Evolutionary conservation across 1,139 yeast species (phyloP).

Genomic region (Candida tropicalis): DNA sequence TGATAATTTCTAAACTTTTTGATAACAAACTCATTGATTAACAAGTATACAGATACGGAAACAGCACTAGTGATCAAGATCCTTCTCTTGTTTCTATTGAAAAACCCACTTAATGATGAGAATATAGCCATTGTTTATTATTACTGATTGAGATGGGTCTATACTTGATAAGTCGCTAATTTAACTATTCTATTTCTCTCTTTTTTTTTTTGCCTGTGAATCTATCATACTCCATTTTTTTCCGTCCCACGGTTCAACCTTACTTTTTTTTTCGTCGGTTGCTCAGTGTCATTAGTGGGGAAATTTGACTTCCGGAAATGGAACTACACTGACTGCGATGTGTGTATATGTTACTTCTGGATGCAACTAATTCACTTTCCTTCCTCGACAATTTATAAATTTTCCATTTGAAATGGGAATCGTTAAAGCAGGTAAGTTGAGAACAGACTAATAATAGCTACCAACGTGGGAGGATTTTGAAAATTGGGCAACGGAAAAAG

Average conservation of each 20-base stretch:
- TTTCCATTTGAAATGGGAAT: no score
- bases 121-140: conserved; percentile 42
- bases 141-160: not conserved
- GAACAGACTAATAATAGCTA: no score
- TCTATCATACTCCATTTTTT: conserved; percentile 3
- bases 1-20: conserved; percentile 67
- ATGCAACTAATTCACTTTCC: no score
- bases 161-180: not conserved
- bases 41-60: conserved; percentile 58
- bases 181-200: not conserved
- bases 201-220: conserved; percentile 1
- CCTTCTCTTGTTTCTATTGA: conserved; percentile 65
- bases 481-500: no score
- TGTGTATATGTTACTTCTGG: not conserved
- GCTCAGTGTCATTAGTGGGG: not conserved
- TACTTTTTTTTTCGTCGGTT: not conserved
- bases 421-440: no score
- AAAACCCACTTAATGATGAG: conserved; percentile 56
- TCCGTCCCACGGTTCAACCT: conserved; percentile 3
- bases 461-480: no score
- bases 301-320: not conserved
- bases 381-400: no score
- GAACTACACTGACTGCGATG: not conserved
- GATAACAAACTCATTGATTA: conserved; percentile 60
- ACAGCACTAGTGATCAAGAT: conserved; percentile 60